Conservation (phyloP, 129 eudicot genomes). For the Tagetes erecta region DNA sequence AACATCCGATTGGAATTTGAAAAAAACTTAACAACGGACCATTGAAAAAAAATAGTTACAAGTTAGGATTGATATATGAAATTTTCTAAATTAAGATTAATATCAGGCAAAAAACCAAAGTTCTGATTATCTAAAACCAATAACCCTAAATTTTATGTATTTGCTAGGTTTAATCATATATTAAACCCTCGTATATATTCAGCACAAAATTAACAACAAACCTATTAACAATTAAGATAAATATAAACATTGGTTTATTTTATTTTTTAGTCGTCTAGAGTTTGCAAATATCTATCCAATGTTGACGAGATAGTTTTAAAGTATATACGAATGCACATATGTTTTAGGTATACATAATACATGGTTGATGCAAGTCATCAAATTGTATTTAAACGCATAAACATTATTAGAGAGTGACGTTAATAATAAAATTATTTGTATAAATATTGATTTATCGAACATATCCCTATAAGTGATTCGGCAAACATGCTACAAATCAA, state of each 20-base stretch:
- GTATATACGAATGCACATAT: neutral
- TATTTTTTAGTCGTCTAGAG: neutral
- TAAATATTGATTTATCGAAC: too few species aligned
- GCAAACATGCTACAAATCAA: neutral
- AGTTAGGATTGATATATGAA: too few species aligned
- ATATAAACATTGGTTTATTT: neutral
- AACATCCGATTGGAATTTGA: too few species aligned
- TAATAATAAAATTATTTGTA: too few species aligned
- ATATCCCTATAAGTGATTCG: too few species aligned
- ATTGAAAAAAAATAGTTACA: too few species aligned
- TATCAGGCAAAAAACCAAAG: too few species aligned
- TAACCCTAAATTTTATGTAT: neutral
- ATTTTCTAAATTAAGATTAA: too few species aligned
- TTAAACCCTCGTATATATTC: neutral
- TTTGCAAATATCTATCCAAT: neutral
- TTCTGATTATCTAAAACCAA: too few species aligned
- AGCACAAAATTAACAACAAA: neutral
- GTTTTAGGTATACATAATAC: neutral
- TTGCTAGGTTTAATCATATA: neutral
- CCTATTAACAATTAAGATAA: neutral
- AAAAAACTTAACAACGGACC: too few species aligned
- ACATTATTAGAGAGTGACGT: too few species aligned
- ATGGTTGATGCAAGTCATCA: neutral
- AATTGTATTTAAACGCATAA: too few species aligned
- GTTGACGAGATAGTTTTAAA: neutral